Conservation (phyloP, 2,329 filamentous ascomycete species). For the Penicillium rolfsii region DNA sequence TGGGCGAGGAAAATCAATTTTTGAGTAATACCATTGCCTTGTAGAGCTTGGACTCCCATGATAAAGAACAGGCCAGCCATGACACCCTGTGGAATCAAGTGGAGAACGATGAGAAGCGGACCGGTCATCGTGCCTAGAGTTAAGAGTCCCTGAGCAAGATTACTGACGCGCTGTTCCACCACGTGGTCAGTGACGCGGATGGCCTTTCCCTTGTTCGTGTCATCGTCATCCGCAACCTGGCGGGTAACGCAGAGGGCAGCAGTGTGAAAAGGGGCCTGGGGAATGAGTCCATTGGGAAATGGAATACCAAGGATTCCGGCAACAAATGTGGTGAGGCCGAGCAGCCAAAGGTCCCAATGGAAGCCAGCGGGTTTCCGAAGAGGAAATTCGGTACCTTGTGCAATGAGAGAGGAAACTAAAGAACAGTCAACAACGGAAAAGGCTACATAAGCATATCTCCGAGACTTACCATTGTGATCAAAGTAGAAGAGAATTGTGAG, state of each 20-base stretch:
- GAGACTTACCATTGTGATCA: slow-evolving; percentile 75
- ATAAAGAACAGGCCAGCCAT: slow-evolving; percentile 82
- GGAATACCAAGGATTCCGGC: slow-evolving; percentile 76
- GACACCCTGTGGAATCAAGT: slow-evolving; percentile 78
- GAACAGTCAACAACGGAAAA: neutral
- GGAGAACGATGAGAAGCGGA: slow-evolving; percentile 72
- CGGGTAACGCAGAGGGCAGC: slow-evolving; percentile 73
- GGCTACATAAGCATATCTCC: neutral
- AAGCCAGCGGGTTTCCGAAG: slow-evolving; percentile 80
- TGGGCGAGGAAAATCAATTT: slow-evolving; percentile 72
- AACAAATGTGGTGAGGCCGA: slow-evolving; percentile 75
- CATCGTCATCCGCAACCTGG: slow-evolving; percentile 58
- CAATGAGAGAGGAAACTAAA: slow-evolving; percentile 76
- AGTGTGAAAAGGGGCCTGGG: slow-evolving; percentile 82
- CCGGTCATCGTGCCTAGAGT: slow-evolving; percentile 79
- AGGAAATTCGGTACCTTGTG: slow-evolving; percentile 81
- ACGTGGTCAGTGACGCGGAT: slow-evolving; percentile 65
- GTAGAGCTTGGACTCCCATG: slow-evolving; percentile 79
- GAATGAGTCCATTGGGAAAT: slow-evolving; percentile 81
- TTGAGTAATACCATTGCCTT: slow-evolving; percentile 74
- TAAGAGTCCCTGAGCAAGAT: slow-evolving; percentile 75
- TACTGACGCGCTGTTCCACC: slow-evolving; percentile 75
- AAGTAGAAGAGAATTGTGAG: slow-evolving; percentile 87
- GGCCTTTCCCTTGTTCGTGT: slow-evolving; percentile 61
- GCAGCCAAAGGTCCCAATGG: slow-evolving; percentile 82